Conservation (phyloP, 306 rosid genomes). For the Calophaca sinica region DNA sequence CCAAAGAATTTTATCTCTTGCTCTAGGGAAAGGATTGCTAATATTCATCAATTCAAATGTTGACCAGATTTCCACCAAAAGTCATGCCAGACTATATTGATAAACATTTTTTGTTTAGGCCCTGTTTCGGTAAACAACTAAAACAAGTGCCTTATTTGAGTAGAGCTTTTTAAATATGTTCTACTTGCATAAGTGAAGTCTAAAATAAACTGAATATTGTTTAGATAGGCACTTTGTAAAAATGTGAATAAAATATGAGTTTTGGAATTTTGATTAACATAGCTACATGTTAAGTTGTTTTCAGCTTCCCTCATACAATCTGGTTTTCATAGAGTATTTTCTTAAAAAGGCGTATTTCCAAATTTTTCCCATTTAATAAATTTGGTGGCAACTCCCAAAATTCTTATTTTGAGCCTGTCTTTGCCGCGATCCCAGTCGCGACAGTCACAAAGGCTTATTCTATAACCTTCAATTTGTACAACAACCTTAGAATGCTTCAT, state of each 20-base stretch:
- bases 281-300: not conserved
- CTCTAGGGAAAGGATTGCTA: slow-evolving; percentile 5
- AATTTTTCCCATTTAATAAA: too few species aligned
- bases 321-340: too few species aligned
- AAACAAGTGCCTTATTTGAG: not conserved
- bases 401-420: too few species aligned
- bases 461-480: too few species aligned
- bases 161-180: not conserved
- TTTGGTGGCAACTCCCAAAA: too few species aligned
- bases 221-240: not conserved
- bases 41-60: not conserved
- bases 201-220: not conserved
- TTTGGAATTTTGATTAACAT: not conserved
- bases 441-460: not conserved
- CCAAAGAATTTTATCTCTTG: slow-evolving; percentile 5
- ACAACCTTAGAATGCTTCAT: not conserved
- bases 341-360: too few species aligned
- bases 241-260: not conserved
- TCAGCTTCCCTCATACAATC: not conserved
- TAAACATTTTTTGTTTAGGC: not conserved
- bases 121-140: not conserved
- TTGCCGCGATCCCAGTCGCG: too few species aligned
- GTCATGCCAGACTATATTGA: not conserved
- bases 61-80: not conserved
- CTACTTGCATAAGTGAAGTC: not conserved